phyloP scores from a whole-genome alignment of 768 basidiomycete species.

The Pisolithus microcarpus region DNA sequence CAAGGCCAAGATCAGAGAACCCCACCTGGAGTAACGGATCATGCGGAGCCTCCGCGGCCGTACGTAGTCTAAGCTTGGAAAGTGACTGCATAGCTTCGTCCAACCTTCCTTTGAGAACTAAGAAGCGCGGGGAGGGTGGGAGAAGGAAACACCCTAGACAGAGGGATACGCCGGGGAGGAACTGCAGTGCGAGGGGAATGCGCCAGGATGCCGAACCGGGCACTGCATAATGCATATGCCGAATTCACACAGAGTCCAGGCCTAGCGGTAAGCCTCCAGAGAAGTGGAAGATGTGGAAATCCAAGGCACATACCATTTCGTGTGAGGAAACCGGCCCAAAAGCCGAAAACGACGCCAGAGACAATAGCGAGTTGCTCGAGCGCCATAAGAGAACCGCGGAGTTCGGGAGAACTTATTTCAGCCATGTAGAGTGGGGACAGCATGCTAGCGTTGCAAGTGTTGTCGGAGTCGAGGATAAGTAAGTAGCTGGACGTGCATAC shows the following conservation, averaged over 20 bases:
- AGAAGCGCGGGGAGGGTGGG: conserved; percentile 43
- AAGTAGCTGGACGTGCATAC: background rate
- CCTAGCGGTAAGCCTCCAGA: background rate
- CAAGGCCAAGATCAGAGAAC: background rate
- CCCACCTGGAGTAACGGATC: conserved; percentile 49
- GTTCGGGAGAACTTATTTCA: conserved; percentile 76
- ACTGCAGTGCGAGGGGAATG: conserved; percentile 65
- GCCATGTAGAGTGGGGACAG: conserved; percentile 78
- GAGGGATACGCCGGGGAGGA: conserved; percentile 62
- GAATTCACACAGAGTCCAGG: background rate
- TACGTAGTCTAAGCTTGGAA: conserved; percentile 42
- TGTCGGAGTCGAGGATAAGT: background rate
- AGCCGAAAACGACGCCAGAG: conserved; percentile 72
- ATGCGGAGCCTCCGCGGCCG: conserved; percentile 35
- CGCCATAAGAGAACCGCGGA: conserved; percentile 71
- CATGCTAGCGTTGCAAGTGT: conserved; percentile 43
- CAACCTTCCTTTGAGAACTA: conserved; percentile 42
- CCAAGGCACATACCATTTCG: conserved; percentile 38
- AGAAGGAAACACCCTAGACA: conserved; percentile 49
- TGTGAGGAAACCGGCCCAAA: conserved; percentile 76
- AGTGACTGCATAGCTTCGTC: conserved; percentile 56
- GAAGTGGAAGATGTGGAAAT: too few relatives aligned
- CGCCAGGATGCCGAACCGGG: conserved; percentile 64
- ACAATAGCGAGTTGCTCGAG: conserved; percentile 80
- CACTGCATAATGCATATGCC: conserved; percentile 31